A percentile compares a stretch with the other conserved stretches of the same genome.
These are phyloP conservation scores for Aspergillus cavernicola DNA, from an alignment of 495 filamentous ascomycete species.

Conservation along the genomic window DNA sequence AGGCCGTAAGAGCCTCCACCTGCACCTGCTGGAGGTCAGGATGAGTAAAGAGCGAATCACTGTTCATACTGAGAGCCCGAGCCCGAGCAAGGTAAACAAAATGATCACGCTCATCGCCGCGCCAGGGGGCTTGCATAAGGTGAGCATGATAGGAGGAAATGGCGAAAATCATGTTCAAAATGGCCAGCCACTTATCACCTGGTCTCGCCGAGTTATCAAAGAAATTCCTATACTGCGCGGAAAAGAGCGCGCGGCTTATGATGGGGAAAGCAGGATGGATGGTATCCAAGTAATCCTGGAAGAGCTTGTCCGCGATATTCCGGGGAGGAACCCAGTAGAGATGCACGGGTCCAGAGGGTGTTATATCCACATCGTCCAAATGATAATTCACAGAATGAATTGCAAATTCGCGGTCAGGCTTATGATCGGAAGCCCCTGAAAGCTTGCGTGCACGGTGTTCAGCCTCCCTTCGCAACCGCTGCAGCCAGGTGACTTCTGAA, in stretches of 20 bases:
- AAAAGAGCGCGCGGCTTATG: constrained; percentile 47
- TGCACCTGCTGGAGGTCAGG: constrained; percentile 62
- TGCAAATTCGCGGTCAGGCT: constrained; percentile 28
- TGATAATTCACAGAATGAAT: constrained; percentile 53
- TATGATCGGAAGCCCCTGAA: constrained; percentile 30
- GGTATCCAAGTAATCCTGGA: constrained; percentile 54
- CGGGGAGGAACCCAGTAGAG: constrained; percentile 53
- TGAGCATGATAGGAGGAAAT: constrained; percentile 57
- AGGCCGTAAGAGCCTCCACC: constrained; percentile 54
- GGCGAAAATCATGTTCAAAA: constrained; percentile 64
- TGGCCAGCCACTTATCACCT: constrained; percentile 56
- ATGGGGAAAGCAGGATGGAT: constrained; percentile 62
- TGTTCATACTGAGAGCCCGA: constrained; percentile 53
- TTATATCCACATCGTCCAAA: constrained; percentile 54
- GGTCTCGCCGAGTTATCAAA: constrained; percentile 39
- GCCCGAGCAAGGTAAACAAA: constrained; percentile 60
- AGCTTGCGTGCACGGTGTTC: constrained; percentile 32
- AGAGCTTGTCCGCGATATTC: constrained; percentile 48
- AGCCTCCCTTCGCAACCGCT: constrained; percentile 39
- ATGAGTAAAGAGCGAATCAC: constrained; percentile 50
- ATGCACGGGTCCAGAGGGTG: constrained; percentile 45
- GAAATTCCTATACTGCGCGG: constrained; percentile 42
- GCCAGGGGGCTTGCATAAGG: constrained; percentile 50
- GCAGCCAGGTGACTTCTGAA: constrained; percentile 63
- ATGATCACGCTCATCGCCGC: constrained; percentile 50